Conservation (phyloP, 1,284 basidiomycete genomes). For the Cryptococcus sp. region DNA sequence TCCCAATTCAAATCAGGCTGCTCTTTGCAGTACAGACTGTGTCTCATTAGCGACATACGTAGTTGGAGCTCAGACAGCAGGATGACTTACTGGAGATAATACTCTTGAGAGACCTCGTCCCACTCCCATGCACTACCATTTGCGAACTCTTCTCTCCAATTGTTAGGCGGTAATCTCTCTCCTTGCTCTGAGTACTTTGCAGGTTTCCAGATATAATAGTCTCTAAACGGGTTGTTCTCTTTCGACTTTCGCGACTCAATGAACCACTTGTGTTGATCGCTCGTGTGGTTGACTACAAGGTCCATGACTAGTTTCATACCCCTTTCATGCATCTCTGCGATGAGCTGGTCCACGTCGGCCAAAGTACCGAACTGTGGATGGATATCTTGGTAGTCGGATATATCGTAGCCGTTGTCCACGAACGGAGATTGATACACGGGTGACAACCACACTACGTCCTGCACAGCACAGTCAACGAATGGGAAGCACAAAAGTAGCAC, state of each 20-base stretch:
- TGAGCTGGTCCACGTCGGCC: constrained; percentile 50
- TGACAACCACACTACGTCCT: constrained; percentile 55
- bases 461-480: constrained; percentile 67
- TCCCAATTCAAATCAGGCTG: constrained; percentile 51
- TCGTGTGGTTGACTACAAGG: constrained; percentile 55
- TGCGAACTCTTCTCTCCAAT: constrained; percentile 42
- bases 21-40: constrained; percentile 44
- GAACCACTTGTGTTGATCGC: constrained; percentile 54
- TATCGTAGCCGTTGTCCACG: constrained; percentile 37
- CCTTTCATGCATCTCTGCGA: constrained; percentile 40
- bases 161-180: constrained; percentile 45
- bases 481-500: not conserved
- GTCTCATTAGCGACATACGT: not conserved
- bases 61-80: too few relatives aligned
- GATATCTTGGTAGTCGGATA: constrained; percentile 52
- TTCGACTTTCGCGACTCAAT: constrained; percentile 45
- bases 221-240: constrained; percentile 43
- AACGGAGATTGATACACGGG: constrained; percentile 32
- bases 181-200: constrained; percentile 42
- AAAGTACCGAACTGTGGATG: constrained; percentile 53
- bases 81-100: constrained; percentile 46
- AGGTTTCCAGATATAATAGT: constrained; percentile 52
- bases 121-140: constrained; percentile 50
- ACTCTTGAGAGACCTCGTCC: constrained; percentile 54
- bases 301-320: constrained; percentile 52